These are phyloP conservation scores for Ilyonectria sp. DNA, from an alignment of 2,329 filamentous ascomycete species.

Conservation along the genomic window DNA sequence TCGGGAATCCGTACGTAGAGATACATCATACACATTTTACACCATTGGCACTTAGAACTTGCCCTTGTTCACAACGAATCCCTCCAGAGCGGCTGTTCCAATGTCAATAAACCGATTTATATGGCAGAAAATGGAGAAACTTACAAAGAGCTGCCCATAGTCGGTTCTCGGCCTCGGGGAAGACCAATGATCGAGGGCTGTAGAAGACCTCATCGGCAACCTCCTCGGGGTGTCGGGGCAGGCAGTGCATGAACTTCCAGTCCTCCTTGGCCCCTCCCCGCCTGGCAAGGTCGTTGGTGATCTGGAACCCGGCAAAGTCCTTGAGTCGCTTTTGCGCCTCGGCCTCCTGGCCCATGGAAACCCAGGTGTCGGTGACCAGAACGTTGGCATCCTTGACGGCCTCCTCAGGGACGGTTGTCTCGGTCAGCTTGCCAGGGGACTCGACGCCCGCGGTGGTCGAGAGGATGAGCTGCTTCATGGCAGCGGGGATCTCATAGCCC, in stretches of 20 bases:
- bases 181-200: constrained; percentile 86
- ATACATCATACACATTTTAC: constrained; percentile 30
- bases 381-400: constrained; percentile 89
- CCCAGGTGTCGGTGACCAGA: constrained; percentile 97
- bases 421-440: constrained; percentile 76
- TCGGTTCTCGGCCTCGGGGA: constrained; percentile 94
- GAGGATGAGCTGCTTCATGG: constrained; percentile 82
- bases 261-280: constrained; percentile 87
- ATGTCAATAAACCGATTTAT: constrained; percentile 34
- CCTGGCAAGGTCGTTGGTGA: constrained; percentile 88
- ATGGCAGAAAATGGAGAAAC: constrained; percentile 49
- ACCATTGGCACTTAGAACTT: constrained; percentile 65
- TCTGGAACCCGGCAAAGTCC: constrained; percentile 91
- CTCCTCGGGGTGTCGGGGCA: constrained; percentile 93
- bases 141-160: constrained; percentile 88
- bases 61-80: constrained; percentile 95
- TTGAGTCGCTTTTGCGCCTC: constrained; percentile 83
- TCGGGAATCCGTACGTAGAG: constrained; percentile 32
- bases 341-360: constrained; percentile 97
- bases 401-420: constrained; percentile 87
- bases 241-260: constrained; percentile 99
- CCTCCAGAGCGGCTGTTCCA: constrained; percentile 79
- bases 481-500: constrained; percentile 84
- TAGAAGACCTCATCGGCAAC: constrained; percentile 97
- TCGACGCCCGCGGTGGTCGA: constrained; percentile 71